These are phyloP conservation scores for Sporodiniella umbellata DNA, from an alignment of 371 early-diverging fungal species.

Conservation along the genomic window DNA sequence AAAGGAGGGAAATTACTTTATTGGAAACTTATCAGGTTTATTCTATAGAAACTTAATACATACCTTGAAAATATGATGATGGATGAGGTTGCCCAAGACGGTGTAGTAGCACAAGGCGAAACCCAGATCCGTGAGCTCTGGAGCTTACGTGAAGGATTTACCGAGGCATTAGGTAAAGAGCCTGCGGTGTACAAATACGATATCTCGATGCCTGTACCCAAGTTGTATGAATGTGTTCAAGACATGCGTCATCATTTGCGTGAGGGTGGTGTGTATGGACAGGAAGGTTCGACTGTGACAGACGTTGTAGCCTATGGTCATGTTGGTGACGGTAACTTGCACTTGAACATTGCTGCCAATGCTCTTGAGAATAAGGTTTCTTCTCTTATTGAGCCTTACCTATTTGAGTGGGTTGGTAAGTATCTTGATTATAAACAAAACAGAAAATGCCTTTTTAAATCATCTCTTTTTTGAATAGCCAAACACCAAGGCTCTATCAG, in stretches of 20 bases:
- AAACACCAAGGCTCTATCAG: conserved; percentile 76
- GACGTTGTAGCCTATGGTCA: conserved; percentile 92
- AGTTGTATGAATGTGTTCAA: conserved; percentile 82
- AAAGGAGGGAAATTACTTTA: not conserved
- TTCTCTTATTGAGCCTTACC: conserved; percentile 83
- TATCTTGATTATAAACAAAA: conserved; percentile 1
- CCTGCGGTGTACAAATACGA: conserved; percentile 93
- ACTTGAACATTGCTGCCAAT: conserved; percentile 85
- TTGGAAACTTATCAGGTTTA: not conserved
- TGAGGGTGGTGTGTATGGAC: conserved; percentile 50
- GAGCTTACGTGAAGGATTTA: conserved; percentile 90
- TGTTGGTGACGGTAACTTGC: conserved; percentile 89
- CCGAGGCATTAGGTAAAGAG: conserved; percentile 84
- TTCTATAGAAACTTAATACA: conserved; percentile 65
- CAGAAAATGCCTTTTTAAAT: not conserved
- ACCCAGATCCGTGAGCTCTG: conserved; percentile 74
- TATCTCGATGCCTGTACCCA: conserved; percentile 81
- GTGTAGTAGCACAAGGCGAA: conserved; percentile 88
- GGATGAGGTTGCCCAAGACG: conserved; percentile 74
- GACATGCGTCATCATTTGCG: conserved; percentile 71
- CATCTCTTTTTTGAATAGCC: conserved; percentile 33
- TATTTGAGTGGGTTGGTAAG: conserved; percentile 87
- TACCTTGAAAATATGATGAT: conserved; percentile 72
- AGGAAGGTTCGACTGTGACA: conserved; percentile 53
- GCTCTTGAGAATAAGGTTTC: conserved; percentile 55